Conservation (phyloP, 352 stramenopile species). For the Globisporangium alternatum region DNA sequence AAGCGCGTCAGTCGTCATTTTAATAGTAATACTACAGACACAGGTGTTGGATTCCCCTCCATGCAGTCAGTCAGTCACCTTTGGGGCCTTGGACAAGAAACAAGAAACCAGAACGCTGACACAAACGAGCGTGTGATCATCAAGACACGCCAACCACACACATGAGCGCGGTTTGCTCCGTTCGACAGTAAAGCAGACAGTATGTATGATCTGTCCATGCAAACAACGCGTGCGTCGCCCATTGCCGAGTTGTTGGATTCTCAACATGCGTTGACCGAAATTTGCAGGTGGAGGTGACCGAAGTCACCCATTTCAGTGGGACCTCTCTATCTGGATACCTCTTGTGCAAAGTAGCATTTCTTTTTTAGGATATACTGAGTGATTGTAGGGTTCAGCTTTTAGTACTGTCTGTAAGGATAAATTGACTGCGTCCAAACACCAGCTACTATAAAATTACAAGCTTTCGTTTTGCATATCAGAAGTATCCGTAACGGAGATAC, state of each 20-base stretch:
- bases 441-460: neutral
- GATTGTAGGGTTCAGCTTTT: neutral
- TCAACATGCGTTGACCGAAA: neutral
- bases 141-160: too few species aligned
- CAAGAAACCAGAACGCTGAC: too few species aligned
- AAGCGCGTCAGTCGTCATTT: conserved; percentile 21
- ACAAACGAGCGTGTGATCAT: too few species aligned
- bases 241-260: neutral
- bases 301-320: neutral
- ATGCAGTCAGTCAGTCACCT: neutral
- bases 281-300: neutral
- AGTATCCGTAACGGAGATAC: neutral
- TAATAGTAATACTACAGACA: neutral
- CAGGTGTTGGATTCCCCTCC: neutral
- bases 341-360: too few species aligned
- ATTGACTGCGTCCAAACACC: too few species aligned
- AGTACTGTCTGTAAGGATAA: neutral
- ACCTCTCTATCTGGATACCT: neutral
- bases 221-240: neutral
- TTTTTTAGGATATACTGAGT: too few species aligned
- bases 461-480: neutral
- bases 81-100: neutral
- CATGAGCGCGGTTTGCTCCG: too few species aligned
- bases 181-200: too few species aligned
- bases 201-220: neutral